Percentiles rank a stretch among this genome's conserved stretches.
Evolutionary conservation across 176 grass and related monocot genomes (phyloP).

Genomic region (Hordeum marinum): DNA sequence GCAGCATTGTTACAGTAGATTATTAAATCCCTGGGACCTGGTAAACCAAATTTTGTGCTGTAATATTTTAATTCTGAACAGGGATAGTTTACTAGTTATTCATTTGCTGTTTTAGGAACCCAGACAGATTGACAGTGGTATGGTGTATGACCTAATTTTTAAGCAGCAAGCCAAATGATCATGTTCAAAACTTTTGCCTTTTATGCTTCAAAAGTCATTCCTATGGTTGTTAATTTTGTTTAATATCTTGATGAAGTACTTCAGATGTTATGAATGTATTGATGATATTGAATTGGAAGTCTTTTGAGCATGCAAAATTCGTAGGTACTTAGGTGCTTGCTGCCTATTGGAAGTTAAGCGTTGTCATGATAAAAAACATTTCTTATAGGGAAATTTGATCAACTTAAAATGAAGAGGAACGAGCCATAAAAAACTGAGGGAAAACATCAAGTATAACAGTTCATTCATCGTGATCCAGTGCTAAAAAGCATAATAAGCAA

Average conservation of each 20-base stretch:
- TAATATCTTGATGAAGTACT: neutral
- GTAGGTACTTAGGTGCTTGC: neutral
- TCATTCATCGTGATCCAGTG: neutral
- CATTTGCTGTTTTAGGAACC: neutral
- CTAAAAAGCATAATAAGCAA: neutral
- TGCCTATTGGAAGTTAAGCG: neutral
- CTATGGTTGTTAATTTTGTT: neutral
- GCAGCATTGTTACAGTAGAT: neutral
- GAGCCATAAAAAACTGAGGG: neutral
- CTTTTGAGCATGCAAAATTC: neutral
- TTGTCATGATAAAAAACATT: neutral
- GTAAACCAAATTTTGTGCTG: neutral
- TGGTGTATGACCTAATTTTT: neutral
- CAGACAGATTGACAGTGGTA: neutral
- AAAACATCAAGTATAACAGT: neutral
- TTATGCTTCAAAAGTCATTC: neutral
- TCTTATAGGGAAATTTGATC: neutral
- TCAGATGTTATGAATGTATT: neutral
- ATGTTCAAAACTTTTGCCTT: neutral
- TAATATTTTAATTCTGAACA: neutral
- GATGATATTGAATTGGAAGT: neutral
- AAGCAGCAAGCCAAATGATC: slow-evolving; percentile 12
- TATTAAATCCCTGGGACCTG: neutral
- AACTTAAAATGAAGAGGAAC: neutral
- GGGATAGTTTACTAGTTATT: neutral